These are phyloP conservation scores for Moringa oleifera DNA, from an alignment of 345 rosid genomes.

Conservation along the genomic window DNA sequence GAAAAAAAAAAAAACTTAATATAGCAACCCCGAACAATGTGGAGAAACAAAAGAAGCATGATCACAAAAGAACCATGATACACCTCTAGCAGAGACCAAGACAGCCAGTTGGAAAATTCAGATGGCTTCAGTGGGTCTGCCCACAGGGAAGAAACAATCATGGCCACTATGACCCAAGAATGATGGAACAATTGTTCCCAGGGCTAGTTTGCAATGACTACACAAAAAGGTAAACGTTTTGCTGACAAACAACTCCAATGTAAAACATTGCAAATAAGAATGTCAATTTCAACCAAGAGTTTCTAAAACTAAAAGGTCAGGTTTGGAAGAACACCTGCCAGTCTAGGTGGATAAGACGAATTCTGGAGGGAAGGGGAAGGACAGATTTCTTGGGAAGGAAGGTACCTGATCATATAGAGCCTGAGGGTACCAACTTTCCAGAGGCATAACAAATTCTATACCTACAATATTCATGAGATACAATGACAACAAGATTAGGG, in stretches of 20 bases:
- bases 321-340: not conserved
- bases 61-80: no score
- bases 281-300: not conserved
- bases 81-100: no score
- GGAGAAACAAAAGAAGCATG: no score
- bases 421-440: conserved; percentile 20
- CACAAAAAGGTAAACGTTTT: no score
- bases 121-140: not conserved
- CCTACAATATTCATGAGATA: conserved; percentile 21
- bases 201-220: no score
- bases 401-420: conserved; percentile 17
- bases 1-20: no score
- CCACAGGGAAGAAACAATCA: not conserved
- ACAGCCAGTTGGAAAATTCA: no score
- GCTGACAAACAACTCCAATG: no score
- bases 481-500: conserved; percentile 13
- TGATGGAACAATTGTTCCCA: no score
- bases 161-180: not conserved
- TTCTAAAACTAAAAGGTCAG: not conserved
- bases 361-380: not conserved
- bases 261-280: no score
- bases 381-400: not conserved
- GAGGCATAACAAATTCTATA: conserved; percentile 15
- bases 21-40: no score
- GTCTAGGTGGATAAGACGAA: not conserved